Percentiles rank a stretch among this genome's conserved stretches.
These are phyloP conservation scores for Ligustrum vulgare DNA, from an alignment of 257 asterid genomes.

Conservation along the genomic window DNA sequence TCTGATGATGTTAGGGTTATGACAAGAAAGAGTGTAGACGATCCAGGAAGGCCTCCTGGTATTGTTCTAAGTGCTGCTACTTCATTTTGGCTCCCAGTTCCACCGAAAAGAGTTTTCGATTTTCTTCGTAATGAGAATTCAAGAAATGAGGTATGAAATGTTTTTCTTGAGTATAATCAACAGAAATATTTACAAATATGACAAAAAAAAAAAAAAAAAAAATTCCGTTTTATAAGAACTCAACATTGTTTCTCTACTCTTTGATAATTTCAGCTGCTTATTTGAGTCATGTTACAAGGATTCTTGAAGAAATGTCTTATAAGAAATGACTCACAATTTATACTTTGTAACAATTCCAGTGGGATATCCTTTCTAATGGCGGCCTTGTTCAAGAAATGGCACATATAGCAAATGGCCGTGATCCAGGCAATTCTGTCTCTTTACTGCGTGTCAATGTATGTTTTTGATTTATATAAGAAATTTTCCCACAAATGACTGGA, in stretches of 20 bases:
- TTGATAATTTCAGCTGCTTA: background rate
- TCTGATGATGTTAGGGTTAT: conserved; percentile 74
- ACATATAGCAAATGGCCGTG: conserved; percentile 88
- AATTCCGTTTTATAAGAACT: too few relatives aligned
- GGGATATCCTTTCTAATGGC: conserved; percentile 96
- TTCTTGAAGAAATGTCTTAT: background rate
- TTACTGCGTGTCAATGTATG: conserved; percentile 81
- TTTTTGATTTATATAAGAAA: background rate
- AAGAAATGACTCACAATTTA: background rate
- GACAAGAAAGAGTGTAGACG: conserved; percentile 79
- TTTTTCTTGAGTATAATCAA: background rate
- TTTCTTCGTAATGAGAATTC: conserved; percentile 64
- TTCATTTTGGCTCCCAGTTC: conserved; percentile 76
- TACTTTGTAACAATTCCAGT: conserved; percentile 34
- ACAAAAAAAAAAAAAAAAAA: background rate
- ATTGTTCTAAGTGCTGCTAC: conserved; percentile 81
- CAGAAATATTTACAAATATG: too few relatives aligned
- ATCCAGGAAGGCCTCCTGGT: conserved; percentile 87
- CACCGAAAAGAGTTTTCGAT: conserved; percentile 62
- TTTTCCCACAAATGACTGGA: background rate
- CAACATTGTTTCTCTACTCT: background rate
- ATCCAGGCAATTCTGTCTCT: conserved; percentile 84
- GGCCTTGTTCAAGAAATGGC: conserved; percentile 98
- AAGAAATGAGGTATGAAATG: conserved; percentile 55
- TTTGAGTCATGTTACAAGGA: background rate